Conservation (phyloP, 345 rosid genomes). For the Gossypium herbaceum region DNA sequence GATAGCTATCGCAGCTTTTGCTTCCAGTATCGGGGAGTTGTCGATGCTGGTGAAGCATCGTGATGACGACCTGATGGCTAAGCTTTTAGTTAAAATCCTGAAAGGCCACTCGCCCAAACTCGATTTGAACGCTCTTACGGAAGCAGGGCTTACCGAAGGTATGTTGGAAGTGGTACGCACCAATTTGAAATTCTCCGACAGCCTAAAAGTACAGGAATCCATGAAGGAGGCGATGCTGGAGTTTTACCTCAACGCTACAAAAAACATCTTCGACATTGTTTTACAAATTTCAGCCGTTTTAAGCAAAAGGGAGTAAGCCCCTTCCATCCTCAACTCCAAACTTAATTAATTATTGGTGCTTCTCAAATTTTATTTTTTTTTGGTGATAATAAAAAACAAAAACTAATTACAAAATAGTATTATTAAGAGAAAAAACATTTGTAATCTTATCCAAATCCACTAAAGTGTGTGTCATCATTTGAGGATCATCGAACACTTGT, state of each 20-base stretch:
- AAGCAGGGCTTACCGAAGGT: not conserved
- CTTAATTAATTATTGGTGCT: not conserved
- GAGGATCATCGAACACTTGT: no score
- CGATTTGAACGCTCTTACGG: not conserved
- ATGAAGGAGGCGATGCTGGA: not conserved
- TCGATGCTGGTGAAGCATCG: conserved; percentile 1
- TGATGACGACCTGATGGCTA: not conserved
- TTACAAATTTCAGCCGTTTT: not conserved
- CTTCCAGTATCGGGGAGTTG: not conserved
- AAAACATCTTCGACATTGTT: not conserved
- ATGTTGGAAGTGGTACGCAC: not conserved
- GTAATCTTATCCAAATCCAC: no score
- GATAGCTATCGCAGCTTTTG: not conserved
- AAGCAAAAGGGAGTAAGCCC: not conserved
- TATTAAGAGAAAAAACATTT: no score
- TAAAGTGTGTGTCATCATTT: no score
- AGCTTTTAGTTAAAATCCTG: not conserved
- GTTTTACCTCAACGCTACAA: not conserved
- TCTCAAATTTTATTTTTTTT: no score
- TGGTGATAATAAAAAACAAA: no score
- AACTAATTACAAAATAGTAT: no score
- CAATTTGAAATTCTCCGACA: not conserved
- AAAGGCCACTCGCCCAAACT: not conserved
- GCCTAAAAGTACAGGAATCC: not conserved
- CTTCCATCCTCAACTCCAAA: not conserved